Conservation (phyloP, 2,329 filamentous ascomycete genomes). For the Escovopsis sp. region DNA sequence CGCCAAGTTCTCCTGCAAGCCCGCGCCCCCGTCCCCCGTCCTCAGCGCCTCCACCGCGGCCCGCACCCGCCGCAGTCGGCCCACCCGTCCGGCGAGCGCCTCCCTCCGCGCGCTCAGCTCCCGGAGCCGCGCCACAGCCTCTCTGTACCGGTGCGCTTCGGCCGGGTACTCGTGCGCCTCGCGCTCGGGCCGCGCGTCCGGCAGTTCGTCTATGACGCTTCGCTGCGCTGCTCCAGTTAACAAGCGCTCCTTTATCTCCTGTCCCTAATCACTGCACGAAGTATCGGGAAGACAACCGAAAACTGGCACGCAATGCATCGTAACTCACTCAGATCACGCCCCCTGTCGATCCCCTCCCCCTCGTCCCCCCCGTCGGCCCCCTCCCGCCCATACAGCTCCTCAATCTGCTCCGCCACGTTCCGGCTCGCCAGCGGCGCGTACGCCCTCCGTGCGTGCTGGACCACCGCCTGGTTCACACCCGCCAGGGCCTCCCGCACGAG, state of each 20-base stretch:
- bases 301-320: too few relatives aligned
- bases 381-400: slow-evolving; percentile 26
- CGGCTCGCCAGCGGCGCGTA: slow-evolving; percentile 56
- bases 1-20: slow-evolving; percentile 51
- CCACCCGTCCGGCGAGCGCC: slow-evolving; percentile 25
- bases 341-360: slow-evolving; percentile 21
- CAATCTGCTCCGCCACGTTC: slow-evolving; percentile 60
- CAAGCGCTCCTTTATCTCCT: too few relatives aligned
- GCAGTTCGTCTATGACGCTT: slow-evolving; percentile 31
- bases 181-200: slow-evolving; percentile 30
- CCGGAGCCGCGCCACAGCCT: slow-evolving; percentile 33
- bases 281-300: too few relatives aligned
- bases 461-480: slow-evolving; percentile 45
- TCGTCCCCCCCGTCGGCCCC: slow-evolving; percentile 21
- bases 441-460: slow-evolving; percentile 49
- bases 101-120: slow-evolving; percentile 29
- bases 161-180: slow-evolving; percentile 23
- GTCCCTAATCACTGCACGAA: too few relatives aligned
- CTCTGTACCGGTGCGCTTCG: slow-evolving; percentile 37
- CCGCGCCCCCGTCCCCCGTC: slow-evolving; percentile 15
- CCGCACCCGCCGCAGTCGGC: slow-evolving; percentile 33
- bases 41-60: slow-evolving; percentile 31
- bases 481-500: slow-evolving; percentile 41
- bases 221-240: slow-evolving; percentile 23
- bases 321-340: slow-evolving; percentile 29